phyloP scores from a whole-genome alignment of 441 rosid species.

The Erodium trifolium region DNA sequence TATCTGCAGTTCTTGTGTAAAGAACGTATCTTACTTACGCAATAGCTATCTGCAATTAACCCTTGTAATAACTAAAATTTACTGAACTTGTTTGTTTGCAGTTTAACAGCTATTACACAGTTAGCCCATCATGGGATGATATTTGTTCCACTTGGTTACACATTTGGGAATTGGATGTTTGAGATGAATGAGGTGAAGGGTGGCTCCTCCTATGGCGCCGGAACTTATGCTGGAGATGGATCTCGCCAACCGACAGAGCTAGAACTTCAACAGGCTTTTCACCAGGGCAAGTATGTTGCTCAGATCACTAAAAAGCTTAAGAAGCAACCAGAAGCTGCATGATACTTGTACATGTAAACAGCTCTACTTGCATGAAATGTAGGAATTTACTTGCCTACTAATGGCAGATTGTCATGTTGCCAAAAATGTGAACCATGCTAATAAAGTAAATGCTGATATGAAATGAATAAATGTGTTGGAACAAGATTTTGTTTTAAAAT shows the following conservation, averaged over 20 bases:
- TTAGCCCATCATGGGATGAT: constrained; percentile 93
- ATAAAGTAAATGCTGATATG: neutral
- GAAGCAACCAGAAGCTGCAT: constrained; percentile 13
- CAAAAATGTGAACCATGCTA: neutral
- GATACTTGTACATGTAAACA: too few relatives aligned
- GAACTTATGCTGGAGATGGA: constrained; percentile 88
- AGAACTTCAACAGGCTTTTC: constrained; percentile 76
- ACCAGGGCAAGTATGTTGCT: constrained; percentile 95
- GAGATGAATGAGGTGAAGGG: constrained; percentile 94
- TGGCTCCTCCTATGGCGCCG: constrained; percentile 90
- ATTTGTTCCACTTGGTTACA: constrained; percentile 90
- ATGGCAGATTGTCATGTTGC: neutral
- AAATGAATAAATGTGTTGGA: neutral
- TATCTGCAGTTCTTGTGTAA: too few relatives aligned
- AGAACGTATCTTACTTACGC: too few relatives aligned
- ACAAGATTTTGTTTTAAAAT: too few relatives aligned
- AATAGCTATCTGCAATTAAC: too few relatives aligned
- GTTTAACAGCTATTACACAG: constrained; percentile 90
- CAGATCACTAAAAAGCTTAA: constrained; percentile 76
- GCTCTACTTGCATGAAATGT: neutral
- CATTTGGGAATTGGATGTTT: constrained; percentile 94
- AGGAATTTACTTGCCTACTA: neutral
- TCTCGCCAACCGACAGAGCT: constrained; percentile 74
- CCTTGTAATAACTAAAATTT: too few relatives aligned
- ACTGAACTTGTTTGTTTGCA: constrained; percentile 9